Conservation (phyloP, 345 rosid genomes). For the Eucalyptus victrix region DNA sequence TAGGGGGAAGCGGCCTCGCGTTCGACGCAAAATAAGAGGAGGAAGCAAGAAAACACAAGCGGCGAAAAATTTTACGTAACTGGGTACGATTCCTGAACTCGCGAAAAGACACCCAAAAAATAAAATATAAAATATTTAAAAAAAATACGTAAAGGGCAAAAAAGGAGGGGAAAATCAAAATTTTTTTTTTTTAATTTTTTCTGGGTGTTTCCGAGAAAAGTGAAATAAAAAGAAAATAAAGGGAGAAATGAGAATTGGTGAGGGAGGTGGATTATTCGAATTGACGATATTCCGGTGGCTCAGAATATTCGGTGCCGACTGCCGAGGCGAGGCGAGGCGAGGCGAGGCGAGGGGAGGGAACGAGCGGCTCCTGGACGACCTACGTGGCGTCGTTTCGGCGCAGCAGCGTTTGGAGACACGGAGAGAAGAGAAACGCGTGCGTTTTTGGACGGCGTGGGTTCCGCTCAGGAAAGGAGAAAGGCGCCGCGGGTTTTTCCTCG, state of each 20-base stretch:
- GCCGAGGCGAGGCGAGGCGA: too few relatives aligned
- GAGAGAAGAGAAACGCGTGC: neutral
- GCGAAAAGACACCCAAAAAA: neutral
- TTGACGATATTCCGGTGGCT: neutral
- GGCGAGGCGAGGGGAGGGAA: neutral
- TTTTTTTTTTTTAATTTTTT: neutral
- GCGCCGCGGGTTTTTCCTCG: neutral
- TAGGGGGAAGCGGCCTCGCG: neutral
- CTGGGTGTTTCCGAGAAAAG: neutral
- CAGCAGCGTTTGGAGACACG: neutral
- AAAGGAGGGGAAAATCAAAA: neutral
- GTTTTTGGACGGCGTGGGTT: neutral
- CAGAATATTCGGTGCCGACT: neutral
- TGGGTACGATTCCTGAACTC: neutral
- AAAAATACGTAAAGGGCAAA: neutral
- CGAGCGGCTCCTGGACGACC: neutral
- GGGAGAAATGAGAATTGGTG: neutral
- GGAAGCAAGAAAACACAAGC: neutral
- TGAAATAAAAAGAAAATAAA: neutral
- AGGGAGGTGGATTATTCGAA: neutral
- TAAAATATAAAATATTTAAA: neutral
- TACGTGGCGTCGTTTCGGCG: neutral
- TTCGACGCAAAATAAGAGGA: neutral
- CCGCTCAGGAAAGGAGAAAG: fast-evolving
- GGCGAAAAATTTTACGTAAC: neutral